Evolutionary conservation across 352 stramenopile species (phyloP).

Genomic region (Phytophthora agathidicida): DNA sequence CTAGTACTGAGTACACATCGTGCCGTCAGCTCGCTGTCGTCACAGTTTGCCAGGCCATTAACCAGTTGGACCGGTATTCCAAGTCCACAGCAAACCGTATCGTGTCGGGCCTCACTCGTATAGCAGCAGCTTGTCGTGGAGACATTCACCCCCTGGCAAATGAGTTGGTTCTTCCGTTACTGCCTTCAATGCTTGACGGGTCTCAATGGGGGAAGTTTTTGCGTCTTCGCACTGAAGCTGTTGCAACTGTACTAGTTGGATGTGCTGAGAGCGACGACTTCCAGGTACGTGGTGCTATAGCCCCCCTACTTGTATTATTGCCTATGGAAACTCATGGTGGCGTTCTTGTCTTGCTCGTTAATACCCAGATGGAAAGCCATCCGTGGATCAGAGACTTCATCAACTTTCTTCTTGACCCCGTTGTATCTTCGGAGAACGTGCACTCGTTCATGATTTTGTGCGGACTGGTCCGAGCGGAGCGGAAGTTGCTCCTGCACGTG

Average conservation of each 20-base stretch:
- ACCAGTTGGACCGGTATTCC: constrained; percentile 75
- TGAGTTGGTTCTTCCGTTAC: constrained; percentile 49
- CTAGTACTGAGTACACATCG: constrained; percentile 31
- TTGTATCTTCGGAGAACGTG: constrained; percentile 54
- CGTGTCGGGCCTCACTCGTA: constrained; percentile 53
- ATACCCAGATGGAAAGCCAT: constrained; percentile 41
- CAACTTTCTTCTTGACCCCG: constrained; percentile 44
- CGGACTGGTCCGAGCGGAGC: constrained; percentile 37
- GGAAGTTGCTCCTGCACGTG: constrained; percentile 45
- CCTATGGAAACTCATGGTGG: not conserved
- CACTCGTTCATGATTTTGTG: constrained; percentile 57
- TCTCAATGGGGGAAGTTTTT: constrained; percentile 59
- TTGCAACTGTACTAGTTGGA: constrained; percentile 54
- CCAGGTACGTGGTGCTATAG: constrained; percentile 26
- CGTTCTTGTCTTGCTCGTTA: not conserved
- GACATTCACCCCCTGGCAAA: constrained; percentile 51
- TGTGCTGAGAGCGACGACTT: constrained; percentile 45
- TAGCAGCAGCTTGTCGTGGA: constrained; percentile 46
- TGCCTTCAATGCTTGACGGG: constrained; percentile 51
- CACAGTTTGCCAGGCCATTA: constrained; percentile 52
- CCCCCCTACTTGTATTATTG: not conserved
- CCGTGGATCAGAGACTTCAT: constrained; percentile 55
- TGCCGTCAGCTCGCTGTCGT: constrained; percentile 38
- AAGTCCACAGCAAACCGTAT: constrained; percentile 72
- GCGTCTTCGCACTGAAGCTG: constrained; percentile 51